Evolutionary conservation across 2,329 filamentous ascomycete genomes (phyloP), one percentile per base, ranked within the genome.

Genomic region (Chalaropsis ovoidea): DNA sequence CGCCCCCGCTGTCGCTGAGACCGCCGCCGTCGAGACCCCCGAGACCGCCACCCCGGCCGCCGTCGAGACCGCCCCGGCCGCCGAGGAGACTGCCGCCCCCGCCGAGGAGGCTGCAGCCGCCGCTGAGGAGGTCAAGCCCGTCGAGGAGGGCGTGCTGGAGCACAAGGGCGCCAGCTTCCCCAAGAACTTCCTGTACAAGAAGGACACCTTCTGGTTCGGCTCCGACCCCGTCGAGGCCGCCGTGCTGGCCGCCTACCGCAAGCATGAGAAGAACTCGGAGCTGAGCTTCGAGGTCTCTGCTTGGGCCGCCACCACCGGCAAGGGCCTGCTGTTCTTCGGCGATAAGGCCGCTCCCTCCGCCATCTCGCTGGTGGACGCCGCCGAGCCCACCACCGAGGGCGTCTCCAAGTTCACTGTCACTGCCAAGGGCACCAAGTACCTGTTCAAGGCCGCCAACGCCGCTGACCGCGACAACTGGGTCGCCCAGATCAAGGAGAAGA

Each of bases 401-500:
- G 74, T 82, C 70, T 82, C 84, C 78, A 92, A 94, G 78, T 96
- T 99, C 81, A 80, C 85, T 73, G 88, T 97, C 81, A 89, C 87
- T 74, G 78, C 89, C 74, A 86, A 88, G 77, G 88, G 88, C 71
- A 87, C 95, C 79, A 95, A 96, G 85, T 91, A 96, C 83, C 83
- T 83, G 68, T 96, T 99, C 82, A 93, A 96, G 84, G 90, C 93
- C 67, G 73, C 80, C 72, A 86, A 74, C 72, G 72, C 83, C 61
- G 79, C 84, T 67, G 91, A 96, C 79, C 91, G 93, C 74, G 90
- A 96, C 77, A 90, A 88, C 82, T 97, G 94, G 94, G 84, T 95
- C 72, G 79, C 85, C 69, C 88, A 92, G 73, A 76, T 96, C 71
- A 91, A 94, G 83, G 78, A 83, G 72, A 90, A 92, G 81, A 83